Evolutionary conservation across 2,329 filamentous ascomycete species (phyloP), one percentile per base, ranked within the genome.

Genomic region (Colletotrichum theobromicola): DNA sequence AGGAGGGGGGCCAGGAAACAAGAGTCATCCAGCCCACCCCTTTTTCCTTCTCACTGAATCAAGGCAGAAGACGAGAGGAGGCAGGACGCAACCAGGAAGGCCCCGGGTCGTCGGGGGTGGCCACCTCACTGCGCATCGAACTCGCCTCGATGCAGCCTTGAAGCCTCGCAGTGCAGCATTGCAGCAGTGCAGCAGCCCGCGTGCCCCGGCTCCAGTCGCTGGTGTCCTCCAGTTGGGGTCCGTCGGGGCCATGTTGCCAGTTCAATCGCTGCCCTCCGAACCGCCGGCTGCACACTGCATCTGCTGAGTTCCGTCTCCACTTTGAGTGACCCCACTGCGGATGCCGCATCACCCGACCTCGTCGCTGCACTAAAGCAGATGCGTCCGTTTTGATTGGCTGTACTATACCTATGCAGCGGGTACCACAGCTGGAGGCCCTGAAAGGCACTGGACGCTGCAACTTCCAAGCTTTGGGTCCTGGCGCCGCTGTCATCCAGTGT

Each of bases 61-160:
- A 35, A 61, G 58, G 58, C 28, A 61, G 0, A 50, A 50, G 42
- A 50, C 42, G 2, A 32, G 18, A 32, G 30, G 18, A 32, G 30
- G 28, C 24, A 37, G 28, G 15, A 30, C 21, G 32, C 34, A 34
- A 42, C 32, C 32, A 42, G 60, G 60, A 37, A 42, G 34, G 18
- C 4, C 32, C 32, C 26, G 60, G 32, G 28, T 21, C n/a, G 28
- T 18, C 13, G 58, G 58, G 58, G 30, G 2, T 32, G 58, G 24
- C 60, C 67, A 65, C 42, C 60, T 55, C 30, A 70, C 67, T 18
- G 64, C 15, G 37, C 46, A 34, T 34, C 37, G 30, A 61, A 28
- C 21, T 37, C 67, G 71, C 67, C 71, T 66, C 32, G 35, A 74
- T 74, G 71, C 71, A 74, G 67, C 71, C 71, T 71, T 46, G 71